These are phyloP conservation scores for Globisporangium paroecandrum DNA, from an alignment of 352 stramenopile genomes.

Conservation along the genomic window DNA sequence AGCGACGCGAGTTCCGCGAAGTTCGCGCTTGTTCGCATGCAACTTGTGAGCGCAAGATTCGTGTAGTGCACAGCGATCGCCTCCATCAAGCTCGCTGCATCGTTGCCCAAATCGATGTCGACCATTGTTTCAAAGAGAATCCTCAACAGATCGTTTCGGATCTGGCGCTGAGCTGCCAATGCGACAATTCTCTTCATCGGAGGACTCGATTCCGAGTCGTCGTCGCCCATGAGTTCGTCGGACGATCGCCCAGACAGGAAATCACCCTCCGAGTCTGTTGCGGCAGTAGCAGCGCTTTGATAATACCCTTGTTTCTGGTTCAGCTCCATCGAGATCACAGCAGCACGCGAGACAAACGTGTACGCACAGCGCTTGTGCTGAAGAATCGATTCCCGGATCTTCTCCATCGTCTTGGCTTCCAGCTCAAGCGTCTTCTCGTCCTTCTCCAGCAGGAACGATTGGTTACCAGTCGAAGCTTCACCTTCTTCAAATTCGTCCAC, in stretches of 20 bases:
- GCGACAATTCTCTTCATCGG: conserved; percentile 46
- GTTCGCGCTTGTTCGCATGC: conserved; percentile 51
- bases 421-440: conserved; percentile 82
- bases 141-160: conserved; percentile 50
- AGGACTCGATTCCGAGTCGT: conserved; percentile 15
- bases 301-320: conserved; percentile 18
- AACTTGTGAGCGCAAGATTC: conserved; percentile 39
- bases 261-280: conserved; percentile 1
- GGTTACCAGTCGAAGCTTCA: conserved; percentile 24
- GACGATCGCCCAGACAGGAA: conserved; percentile 9
- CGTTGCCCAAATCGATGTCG: conserved; percentile 65
- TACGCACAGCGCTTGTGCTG: conserved; percentile 78
- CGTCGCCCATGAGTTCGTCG: conserved; percentile 18
- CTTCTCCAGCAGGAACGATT: conserved; percentile 72
- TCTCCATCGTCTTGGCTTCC: conserved; percentile 60
- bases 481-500: conserved; percentile 68
- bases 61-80: conserved; percentile 59
- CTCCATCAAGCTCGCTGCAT: conserved; percentile 57
- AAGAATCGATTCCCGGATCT: conserved; percentile 62
- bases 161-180: conserved; percentile 44
- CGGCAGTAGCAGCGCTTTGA: not conserved
- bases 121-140: conserved; percentile 72
- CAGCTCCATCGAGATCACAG: conserved; percentile 56
- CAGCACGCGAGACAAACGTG: conserved; percentile 54
- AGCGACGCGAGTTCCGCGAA: conserved; percentile 70